phyloP scores from a whole-genome alignment of 2,329 filamentous ascomycete species.

The Alternaria hordeiaustralica region DNA sequence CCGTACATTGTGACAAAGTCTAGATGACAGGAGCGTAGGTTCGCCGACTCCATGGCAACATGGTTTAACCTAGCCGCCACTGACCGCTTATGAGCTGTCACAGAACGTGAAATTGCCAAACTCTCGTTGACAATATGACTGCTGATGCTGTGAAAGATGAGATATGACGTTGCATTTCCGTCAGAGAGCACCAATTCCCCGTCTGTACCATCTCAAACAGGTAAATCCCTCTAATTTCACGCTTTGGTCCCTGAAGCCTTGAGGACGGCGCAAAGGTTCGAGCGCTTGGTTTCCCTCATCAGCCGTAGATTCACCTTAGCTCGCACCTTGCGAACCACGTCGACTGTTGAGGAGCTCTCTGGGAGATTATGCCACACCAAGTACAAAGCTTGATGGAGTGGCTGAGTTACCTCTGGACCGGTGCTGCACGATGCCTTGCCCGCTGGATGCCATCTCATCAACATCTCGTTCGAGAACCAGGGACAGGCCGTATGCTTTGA shows the following conservation, averaged over 20 bases:
- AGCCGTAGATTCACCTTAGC: background rate
- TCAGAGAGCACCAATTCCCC: background rate
- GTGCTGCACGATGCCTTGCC: background rate
- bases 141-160: background rate
- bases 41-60: background rate
- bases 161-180: background rate
- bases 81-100: background rate
- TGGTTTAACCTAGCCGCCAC: background rate
- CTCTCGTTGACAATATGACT: background rate
- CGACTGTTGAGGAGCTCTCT: background rate
- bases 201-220: background rate
- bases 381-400: background rate
- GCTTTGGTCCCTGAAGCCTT: background rate
- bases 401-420: background rate
- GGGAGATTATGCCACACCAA: background rate
- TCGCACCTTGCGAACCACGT: background rate
- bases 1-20: background rate
- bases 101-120: background rate
- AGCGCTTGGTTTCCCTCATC: background rate
- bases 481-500: background rate
- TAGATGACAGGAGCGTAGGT: background rate
- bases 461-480: background rate
- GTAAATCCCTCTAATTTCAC: background rate
- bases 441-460: background rate
- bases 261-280: background rate